Evolutionary conservation across 768 basidiomycete genomes (phyloP).

Genomic region (Cyathus striatus): DNA sequence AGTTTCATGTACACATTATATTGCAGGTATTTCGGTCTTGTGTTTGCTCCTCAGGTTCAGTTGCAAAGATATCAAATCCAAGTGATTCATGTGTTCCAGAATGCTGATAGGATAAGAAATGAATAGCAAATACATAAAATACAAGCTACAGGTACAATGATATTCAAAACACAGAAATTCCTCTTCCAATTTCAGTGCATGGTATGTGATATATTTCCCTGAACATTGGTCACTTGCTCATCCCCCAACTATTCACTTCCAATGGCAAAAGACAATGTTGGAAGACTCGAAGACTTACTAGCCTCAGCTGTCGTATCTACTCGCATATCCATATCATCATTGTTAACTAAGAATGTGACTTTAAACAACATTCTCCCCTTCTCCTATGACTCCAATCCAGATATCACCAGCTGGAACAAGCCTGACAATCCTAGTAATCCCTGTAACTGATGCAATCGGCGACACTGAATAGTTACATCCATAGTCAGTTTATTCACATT

Average conservation of each 20-base stretch:
- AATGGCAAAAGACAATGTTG: not conserved
- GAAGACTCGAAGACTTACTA: not conserved
- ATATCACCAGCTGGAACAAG: conserved; percentile 21
- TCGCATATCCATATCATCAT: not conserved
- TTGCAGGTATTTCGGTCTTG: too few relatives aligned
- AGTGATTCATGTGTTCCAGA: too few relatives aligned
- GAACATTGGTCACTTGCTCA: not conserved
- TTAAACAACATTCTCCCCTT: not conserved
- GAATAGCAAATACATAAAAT: too few relatives aligned
- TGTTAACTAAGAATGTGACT: not conserved
- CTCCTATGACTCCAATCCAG: not conserved
- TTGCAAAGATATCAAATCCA: too few relatives aligned
- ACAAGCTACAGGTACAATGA: too few relatives aligned
- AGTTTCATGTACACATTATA: too few relatives aligned
- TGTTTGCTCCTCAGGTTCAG: too few relatives aligned
- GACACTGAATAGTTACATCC: conserved; percentile 43
- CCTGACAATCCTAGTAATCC: conserved; percentile 22
- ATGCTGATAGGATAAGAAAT: too few relatives aligned
- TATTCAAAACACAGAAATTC: too few relatives aligned
- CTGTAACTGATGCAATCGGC: conserved; percentile 36
- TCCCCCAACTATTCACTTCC: not conserved
- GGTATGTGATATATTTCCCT: too few relatives aligned
- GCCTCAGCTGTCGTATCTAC: not conserved
- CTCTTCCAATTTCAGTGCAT: too few relatives aligned
- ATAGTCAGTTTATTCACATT: conserved; percentile 53